Conservation (phyloP, 225 moss, liverwort and hornwort genomes). For the Pseudoscleropodium purum region DNA sequence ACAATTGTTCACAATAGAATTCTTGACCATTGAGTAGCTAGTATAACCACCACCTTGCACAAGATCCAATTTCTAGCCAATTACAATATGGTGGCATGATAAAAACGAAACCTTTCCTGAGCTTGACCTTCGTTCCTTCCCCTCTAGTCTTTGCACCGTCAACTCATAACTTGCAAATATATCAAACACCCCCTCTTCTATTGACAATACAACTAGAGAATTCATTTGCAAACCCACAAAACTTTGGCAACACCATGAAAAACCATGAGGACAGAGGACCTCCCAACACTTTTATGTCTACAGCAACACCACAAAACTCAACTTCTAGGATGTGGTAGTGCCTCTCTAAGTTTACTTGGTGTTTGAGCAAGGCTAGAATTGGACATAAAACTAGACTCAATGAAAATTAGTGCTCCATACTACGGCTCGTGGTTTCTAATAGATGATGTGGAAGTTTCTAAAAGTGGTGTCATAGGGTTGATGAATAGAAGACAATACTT, state of each 20-base stretch:
- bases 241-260: accelerated
- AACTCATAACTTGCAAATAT: no score
- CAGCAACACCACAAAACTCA: accelerated
- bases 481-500: no score
- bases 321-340: no score
- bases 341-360: neutral
- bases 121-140: accelerated
- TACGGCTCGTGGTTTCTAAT: accelerated
- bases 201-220: no score
- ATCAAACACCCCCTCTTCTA: no score
- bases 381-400: accelerated
- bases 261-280: accelerated
- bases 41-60: accelerated
- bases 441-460: no score
- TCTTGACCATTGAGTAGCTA: no score
- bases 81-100: no score
- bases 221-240: accelerated
- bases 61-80: no score
- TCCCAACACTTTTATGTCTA: accelerated
- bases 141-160: accelerated
- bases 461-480: no score
- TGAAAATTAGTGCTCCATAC: accelerated
- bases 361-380: neutral
- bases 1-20: no score
- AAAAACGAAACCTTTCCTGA: no score